A percentile compares a stretch with the other conserved stretches of the same genome.
Evolutionary conservation across 2,329 filamentous ascomycete species (phyloP).

Genomic region (Colletotrichum orchidophilum): DNA sequence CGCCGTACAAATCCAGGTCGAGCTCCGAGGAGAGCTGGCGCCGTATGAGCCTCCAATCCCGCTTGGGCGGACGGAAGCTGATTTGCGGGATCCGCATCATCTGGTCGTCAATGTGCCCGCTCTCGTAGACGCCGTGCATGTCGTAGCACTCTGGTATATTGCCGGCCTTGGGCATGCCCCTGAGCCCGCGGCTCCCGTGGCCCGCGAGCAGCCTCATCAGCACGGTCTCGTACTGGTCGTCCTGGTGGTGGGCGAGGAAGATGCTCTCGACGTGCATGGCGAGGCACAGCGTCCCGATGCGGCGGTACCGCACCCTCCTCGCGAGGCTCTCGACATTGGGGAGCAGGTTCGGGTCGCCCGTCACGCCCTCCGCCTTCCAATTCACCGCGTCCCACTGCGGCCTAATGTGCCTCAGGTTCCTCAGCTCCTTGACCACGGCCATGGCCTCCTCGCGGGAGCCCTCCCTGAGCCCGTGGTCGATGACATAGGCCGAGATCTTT

Average conservation of each 20-base stretch:
- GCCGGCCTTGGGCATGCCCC: slow-evolving; percentile 71
- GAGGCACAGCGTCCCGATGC: slow-evolving; percentile 70
- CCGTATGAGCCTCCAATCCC: slow-evolving; percentile 36
- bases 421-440: slow-evolving; percentile 53
- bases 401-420: slow-evolving; percentile 43
- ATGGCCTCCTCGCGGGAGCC: slow-evolving; percentile 63
- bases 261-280: slow-evolving; percentile 64
- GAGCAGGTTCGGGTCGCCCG: slow-evolving; percentile 46
- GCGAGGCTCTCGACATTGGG: slow-evolving; percentile 82
- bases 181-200: slow-evolving; percentile 75
- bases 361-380: slow-evolving; percentile 56
- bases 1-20: slow-evolving; percentile 41
- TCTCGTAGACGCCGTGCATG: slow-evolving; percentile 75
- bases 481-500: slow-evolving; percentile 56
- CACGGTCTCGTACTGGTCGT: slow-evolving; percentile 92
- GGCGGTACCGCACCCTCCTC: slow-evolving; percentile 76
- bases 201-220: slow-evolving; percentile 79
- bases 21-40: slow-evolving; percentile 35
- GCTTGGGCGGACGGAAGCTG: slow-evolving; percentile 45
- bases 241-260: slow-evolving; percentile 85
- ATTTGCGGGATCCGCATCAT: slow-evolving; percentile 45
- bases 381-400: slow-evolving; percentile 45
- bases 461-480: slow-evolving; percentile 67
- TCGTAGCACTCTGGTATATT: slow-evolving; percentile 88
- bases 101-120: slow-evolving; percentile 65